phyloP scores from a whole-genome alignment of 768 basidiomycete genomes.

The Rhizopogon rudus region DNA sequence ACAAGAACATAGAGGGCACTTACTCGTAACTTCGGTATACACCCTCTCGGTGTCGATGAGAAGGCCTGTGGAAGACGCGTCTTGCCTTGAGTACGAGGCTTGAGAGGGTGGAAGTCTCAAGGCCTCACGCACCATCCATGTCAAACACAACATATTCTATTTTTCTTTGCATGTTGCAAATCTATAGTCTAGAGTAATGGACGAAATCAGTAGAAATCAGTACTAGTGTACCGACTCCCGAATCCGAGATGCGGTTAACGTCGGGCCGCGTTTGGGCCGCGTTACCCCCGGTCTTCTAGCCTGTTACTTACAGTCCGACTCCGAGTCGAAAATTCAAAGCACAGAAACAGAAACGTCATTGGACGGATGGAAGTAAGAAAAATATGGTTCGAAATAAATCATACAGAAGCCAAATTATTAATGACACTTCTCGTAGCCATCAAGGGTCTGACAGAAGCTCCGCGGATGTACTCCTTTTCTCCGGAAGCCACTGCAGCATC shows the following conservation, averaged over 20 bases:
- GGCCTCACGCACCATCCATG: conserved; percentile 52
- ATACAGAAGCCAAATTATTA: too few relatives aligned
- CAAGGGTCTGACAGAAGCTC: not conserved
- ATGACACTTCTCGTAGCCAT: not conserved
- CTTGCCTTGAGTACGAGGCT: not conserved
- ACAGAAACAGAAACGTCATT: too few relatives aligned
- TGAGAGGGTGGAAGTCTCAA: not conserved
- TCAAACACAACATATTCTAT: conserved; percentile 69
- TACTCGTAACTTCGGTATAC: conserved; percentile 78
- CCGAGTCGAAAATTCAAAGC: too few relatives aligned
- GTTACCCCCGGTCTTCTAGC: too few relatives aligned
- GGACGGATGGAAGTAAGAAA: too few relatives aligned
- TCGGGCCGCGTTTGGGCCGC: too few relatives aligned
- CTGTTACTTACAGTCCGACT: too few relatives aligned
- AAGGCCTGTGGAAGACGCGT: conserved; percentile 39
- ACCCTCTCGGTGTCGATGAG: conserved; percentile 75
- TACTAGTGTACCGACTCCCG: too few relatives aligned
- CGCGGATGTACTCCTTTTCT: not conserved
- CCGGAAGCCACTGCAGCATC: not conserved
- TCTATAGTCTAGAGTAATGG: not conserved
- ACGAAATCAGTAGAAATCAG: too few relatives aligned
- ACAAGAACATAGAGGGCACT: conserved; percentile 41
- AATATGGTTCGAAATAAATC: too few relatives aligned
- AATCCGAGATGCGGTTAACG: too few relatives aligned
- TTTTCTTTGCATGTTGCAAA: conserved; percentile 3